Base-by-base conservation (phyloP, 345 rosid species). In the Pistacia atlantica region DNA sequence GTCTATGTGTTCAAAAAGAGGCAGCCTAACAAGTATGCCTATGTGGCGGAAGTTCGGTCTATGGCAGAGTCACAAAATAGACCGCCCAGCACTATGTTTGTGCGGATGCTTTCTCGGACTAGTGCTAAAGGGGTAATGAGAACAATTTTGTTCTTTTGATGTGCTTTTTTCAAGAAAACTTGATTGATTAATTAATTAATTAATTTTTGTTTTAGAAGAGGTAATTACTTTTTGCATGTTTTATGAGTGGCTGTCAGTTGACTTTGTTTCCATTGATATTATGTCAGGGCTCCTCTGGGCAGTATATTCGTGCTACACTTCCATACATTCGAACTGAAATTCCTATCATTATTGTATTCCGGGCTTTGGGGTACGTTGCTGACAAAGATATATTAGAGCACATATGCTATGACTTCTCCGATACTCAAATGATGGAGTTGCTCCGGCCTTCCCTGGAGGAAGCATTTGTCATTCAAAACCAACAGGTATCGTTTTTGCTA, bases 71-170 rank as follows among this genome's bases (percentile, higher is more conserved):
- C 88, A 75, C 99, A 96, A 78, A 95, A 93, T 76, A 87, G 93
- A 83, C 98, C 97, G 17, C 99, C 99, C 25, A 93, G 99, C 83
- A 89, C 98, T 16, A 93, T 96, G 99, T 93, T 93, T 89, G 99
- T 96, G 69, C 90, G 97, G 67, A 96, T 96, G 99, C 98, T 96
- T 88, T 86, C 99, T 78, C 93, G 97, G 52, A 90, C 99, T 18
- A 92, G 99, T 82, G 91, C 99, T 42, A 96, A 91, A 84, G 99
- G 98, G 95, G 99, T 96, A 87, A 84, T 77, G 55, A 28, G 76
- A 80, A 35, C 31, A 54, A 20, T 55, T 38, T 74, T 67, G 35
- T 64, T 5, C 51, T 60, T 71, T 57, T 9, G 65, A n/a, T 67
- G 38, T 25, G 57, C 45, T 63, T 28, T 67, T 31, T 65, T 4